Evolutionary conservation across 495 filamentous ascomycete genomes (phyloP), one percentile per base, ranked within the genome.

Genomic region (Penicillium cosmopolitanum): DNA sequence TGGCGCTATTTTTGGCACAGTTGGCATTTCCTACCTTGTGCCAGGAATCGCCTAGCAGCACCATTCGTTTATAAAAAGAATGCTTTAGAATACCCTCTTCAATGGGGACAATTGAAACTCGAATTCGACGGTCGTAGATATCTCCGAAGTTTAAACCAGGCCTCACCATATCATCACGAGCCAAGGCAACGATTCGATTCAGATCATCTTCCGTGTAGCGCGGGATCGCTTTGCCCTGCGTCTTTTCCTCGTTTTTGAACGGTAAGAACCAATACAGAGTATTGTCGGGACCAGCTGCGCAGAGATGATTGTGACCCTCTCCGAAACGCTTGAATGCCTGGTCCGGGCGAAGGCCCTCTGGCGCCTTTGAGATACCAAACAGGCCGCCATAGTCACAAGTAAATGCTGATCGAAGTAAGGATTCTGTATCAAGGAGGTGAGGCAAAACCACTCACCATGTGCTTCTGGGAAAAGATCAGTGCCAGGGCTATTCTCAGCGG

Each of bases 201-300:
- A 57, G 55, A 4, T 81, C 73, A 15, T 74, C 58, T 12, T 55
- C 56, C 1, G 73, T 74, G 55, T 73, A 84, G 12, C 58, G 63
- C 55, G 33, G 64, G 5, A 70, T 68, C 0, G 66, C 55, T 3
- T 56, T 33, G 25, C 62, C 46, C 51, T 61, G 47, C 15, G 48
- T 47, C 19, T 56, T 53, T 28, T 53, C 47, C 4, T 53, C 56
- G 11, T 65, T 66, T 54, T 67, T 69, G 56, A 72, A 63, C 19
- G 74, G 64, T 33, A 74, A 56, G 55, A 79, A 76, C 68, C 73
- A 82, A 50, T 75, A 77, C 11, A 54, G 54, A 28, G 35, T 75
- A 0, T 23, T 43, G 28, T 47, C 35, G 0, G 53, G 56, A n/a
- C 60, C 60, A 9, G 61, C 61, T 11, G 65, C 65, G 43, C 62